Evolutionary conservation across 345 rosid genomes (phyloP), one percentile per base, ranked within the genome.

Genomic region (Hypericum perforatum): DNA sequence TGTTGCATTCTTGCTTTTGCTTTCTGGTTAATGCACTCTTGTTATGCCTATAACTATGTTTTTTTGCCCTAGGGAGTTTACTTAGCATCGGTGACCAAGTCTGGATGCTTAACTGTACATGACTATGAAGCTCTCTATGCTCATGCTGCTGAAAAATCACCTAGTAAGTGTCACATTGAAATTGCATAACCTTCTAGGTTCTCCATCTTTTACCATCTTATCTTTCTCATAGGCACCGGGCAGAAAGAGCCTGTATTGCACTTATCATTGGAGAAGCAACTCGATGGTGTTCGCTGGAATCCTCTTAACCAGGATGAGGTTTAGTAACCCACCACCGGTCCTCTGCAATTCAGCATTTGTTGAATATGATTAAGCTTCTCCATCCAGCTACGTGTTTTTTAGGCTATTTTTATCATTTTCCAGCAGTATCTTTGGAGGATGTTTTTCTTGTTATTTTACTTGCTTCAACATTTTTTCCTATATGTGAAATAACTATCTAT

Each of bases 301-400:
- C 70, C 68, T 52, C 74, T 75, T 50, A 78, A 85, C 72, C 95
- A 85, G 75, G 78, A 92, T 56, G 97, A 88, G 97, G 96, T 88
- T 66, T 43, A 64, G 39, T 36, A 16, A 53, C 64, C 45, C 37
- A 16, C 63, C 50, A 7, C 57, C 37, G 53, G 10, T 55, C 39
- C 11, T 16, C 40, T 45, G 8, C 15, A 53, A 8, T 55, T 41
- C n/a, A 46, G 57, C 16, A 43, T 65, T 53, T 67, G 12, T 40
- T 8, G 44, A 39, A 29, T 54, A 15, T 9, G 15, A 48, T 16
- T 5, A 3, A 38, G 7, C 41, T 39, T 11, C 38, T 50, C 41
- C 48, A 22, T 37, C 48, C 45, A 9, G 48, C 9, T 39, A n/a
- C n/a, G 15, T 42, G 4, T 43, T 40, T 46, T 36, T 16, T n/a